phyloP scores from a whole-genome alignment of 495 filamentous ascomycete genomes.

The Xylaria longipes region DNA sequence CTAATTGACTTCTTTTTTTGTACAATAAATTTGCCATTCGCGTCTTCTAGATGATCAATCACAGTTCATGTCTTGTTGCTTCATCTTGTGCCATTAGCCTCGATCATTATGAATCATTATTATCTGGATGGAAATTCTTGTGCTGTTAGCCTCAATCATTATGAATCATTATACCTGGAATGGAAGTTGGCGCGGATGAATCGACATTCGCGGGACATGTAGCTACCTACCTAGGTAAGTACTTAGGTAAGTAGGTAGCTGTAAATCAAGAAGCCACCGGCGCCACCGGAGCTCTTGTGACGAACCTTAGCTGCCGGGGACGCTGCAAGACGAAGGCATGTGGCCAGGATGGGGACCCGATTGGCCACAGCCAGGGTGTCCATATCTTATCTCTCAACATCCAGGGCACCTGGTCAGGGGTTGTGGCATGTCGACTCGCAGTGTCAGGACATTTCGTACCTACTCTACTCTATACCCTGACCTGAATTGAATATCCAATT shows the following conservation, averaged over 20 bases:
- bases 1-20: neutral
- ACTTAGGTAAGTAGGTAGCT: neutral
- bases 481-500: neutral
- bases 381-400: neutral
- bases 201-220: too few relatives aligned
- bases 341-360: constrained; percentile 5
- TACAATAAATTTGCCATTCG: neutral
- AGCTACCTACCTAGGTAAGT: too few relatives aligned
- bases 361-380: neutral
- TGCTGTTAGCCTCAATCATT: neutral
- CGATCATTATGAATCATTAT: constrained; percentile 7
- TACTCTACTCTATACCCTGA: neutral
- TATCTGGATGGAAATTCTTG: too few relatives aligned
- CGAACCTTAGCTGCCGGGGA: constrained; percentile 1
- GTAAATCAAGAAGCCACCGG: neutral
- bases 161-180: neutral
- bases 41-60: neutral
- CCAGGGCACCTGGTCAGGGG: neutral
- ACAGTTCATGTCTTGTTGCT: neutral
- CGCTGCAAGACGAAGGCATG: constrained; percentile 3
- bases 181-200: neutral
- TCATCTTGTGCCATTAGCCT: neutral
- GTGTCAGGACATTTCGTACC: neutral
- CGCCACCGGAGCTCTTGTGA: neutral
- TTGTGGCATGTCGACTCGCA: neutral